These are phyloP conservation scores for Vigna hirtella DNA, from an alignment of 306 rosid species.

Conservation along the genomic window DNA sequence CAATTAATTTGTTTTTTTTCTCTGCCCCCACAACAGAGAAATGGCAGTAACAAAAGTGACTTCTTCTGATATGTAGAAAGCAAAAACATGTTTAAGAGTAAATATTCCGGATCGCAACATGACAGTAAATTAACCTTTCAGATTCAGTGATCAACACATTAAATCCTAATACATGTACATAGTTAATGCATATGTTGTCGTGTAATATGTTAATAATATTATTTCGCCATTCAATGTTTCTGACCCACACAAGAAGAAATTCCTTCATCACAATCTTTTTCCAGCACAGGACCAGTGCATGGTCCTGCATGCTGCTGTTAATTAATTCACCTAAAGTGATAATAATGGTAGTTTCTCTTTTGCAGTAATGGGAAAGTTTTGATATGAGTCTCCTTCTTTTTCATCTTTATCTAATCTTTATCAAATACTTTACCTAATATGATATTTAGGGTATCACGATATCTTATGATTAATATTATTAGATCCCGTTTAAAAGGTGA, in stretches of 20 bases:
- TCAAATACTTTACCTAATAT: too few species aligned
- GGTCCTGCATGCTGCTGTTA: constrained; percentile 15
- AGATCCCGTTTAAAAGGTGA: background rate
- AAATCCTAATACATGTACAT: background rate
- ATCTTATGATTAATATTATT: too few species aligned
- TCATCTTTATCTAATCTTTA: too few species aligned
- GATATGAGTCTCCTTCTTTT: background rate
- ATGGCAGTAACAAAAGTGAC: background rate
- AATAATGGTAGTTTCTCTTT: background rate
- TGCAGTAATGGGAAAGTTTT: background rate
- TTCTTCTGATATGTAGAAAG: background rate
- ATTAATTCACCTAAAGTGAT: constrained; percentile 1
- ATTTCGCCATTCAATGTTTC: constrained; percentile 13
- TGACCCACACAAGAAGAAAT: background rate
- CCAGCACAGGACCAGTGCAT: constrained; percentile 24
- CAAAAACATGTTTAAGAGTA: background rate
- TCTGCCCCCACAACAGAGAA: background rate
- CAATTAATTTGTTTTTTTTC: background rate
- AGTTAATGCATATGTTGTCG: background rate
- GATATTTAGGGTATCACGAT: too few species aligned
- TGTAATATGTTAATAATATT: background rate
- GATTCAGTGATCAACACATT: constrained; percentile 1
- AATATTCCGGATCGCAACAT: too few species aligned
- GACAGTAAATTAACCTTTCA: background rate
- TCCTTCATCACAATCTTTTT: constrained; percentile 35